Conservation (phyloP, 495 filamentous ascomycete species). For the Hamigera avellanea region DNA sequence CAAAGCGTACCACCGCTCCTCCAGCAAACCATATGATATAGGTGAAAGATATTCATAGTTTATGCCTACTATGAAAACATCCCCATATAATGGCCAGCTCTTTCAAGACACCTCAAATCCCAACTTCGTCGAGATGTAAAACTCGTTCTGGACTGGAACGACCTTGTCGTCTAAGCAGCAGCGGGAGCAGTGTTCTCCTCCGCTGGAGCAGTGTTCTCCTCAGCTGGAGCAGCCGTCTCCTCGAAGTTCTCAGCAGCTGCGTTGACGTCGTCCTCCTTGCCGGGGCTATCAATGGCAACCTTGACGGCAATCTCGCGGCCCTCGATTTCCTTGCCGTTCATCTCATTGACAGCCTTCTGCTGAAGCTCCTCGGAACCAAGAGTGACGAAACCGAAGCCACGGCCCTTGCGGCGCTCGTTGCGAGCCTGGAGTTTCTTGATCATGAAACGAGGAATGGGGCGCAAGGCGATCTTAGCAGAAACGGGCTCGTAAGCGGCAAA, state of each 20-base stretch:
- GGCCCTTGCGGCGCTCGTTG: conserved; percentile 96
- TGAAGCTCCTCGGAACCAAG: conserved; percentile 90
- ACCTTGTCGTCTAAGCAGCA: conserved; percentile 20
- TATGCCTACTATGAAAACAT: conserved; percentile 9
- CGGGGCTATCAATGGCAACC: conserved; percentile 97
- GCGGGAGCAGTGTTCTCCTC: conserved; percentile 22
- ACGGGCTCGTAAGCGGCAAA: conserved; percentile 81
- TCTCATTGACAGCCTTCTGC: conserved; percentile 91
- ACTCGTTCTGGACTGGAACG: conserved; percentile 14
- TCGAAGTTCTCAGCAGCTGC: conserved; percentile 43
- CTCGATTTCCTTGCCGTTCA: conserved; percentile 98
- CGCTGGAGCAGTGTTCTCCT: conserved; percentile 6
- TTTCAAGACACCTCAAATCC: too few species aligned
- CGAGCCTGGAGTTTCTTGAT: conserved; percentile 98
- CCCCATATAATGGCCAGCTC: conserved; percentile 4
- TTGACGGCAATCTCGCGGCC: conserved; percentile 99
- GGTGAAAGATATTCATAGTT: conserved; percentile 8
- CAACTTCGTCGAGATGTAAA: conserved; percentile 3
- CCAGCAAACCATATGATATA: conserved; percentile 5
- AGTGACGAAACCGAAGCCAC: conserved; percentile 97
- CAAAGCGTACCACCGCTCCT: not conserved
- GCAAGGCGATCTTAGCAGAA: conserved; percentile 95
- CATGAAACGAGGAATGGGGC: conserved; percentile 98
- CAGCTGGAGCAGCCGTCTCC: conserved; percentile 27
- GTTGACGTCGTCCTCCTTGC: conserved; percentile 90